Base-by-base conservation (phyloP, 2,329 filamentous ascomycete genomes). In the Raffaelea arxii region DNA sequence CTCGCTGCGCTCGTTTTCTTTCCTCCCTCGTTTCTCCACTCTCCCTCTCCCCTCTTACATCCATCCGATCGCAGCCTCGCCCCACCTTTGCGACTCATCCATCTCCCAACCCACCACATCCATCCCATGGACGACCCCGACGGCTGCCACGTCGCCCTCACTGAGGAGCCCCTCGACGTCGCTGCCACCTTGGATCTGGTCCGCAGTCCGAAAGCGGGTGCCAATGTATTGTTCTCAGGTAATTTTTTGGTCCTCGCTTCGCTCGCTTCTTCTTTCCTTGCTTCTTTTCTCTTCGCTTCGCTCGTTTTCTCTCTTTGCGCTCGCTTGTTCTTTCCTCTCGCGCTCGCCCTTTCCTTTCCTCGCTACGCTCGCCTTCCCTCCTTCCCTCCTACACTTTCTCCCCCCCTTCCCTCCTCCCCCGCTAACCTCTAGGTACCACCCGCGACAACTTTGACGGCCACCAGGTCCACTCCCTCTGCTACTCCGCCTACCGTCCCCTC, bases 161-260 rank as follows among this genome's bases (percentile, higher is more conserved):
- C 85, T 3, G 67, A 79, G 50, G 65, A 75, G 30, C 62, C 68
- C 37, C 75, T 92, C 49, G 70, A 81, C 57, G 65, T 74, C 19
- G 67, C 72, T 19, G 56, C 68, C 5, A 67, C 77, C 25, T 82
- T 88, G 63, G 69, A 80, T 54, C 73, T 70, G 41, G 85, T 92
- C 21, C 80, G 84, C 53, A 86, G 77, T 55, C 80, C 83, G 19
- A 75, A 80, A 56, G 84, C 85, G 11, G 85, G 85, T 6, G 85
- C 85, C 12, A 83, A 88, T 42, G 84, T 90, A 10, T 58, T 89
- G 27, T 90, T 90, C 60, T 80, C 82, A 48, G 85, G 84, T 80
- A 19, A 16, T 46, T 16, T 32, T 30, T 25, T n/a, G n/a, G n/a
- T n/a, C n/a, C n/a, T n/a, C n/a, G n/a, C n/a, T n/a, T n/a, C n/a